Evolutionary conservation across 768 basidiomycete genomes (phyloP), one percentile per base, ranked within the genome.

Genomic region (Boletus rex-veris): DNA sequence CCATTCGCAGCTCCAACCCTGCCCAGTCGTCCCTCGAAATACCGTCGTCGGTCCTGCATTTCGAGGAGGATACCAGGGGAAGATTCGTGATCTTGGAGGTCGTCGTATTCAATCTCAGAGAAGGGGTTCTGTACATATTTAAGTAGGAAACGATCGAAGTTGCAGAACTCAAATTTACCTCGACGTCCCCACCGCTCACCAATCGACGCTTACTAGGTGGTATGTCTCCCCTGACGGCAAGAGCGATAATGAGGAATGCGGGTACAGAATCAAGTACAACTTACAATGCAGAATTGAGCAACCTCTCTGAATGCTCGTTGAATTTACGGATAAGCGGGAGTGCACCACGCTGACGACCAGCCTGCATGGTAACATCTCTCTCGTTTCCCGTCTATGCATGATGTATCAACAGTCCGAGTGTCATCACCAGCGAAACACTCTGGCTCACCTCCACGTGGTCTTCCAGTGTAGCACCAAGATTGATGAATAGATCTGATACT

Each of bases 251-350:
- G 21, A 44, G 24, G 15, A 40, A 53, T 2, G 33, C 7, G 26
- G 11, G 39, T 18, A 26, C 50, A 35, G 16, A 31, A 36, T 43
- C 60, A 69, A 7, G 3, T 16, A 14, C 8, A n/a, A 65, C 75
- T 61, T 64, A 89, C 90, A 92, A 63, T 5, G 89, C 86, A 40
- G 90, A 85, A 53, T 88, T 86, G 14, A 98, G 74, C 10, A 98
- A 74, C 59, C 93, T 75, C 61, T 96, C 92, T 1, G 93, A 97
- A 69, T 99, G 97, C 64, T 98, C 93, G 64, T 98, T 99, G 73
- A 99, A 98, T 67, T 95, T 90, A 45, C 96, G 81, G 59, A 99
- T 98, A 44, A 98, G 78, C 0, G 97, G 97, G 21, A 99, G 72
- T 12, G 91, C 89, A 35, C 86, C 88, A 46, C 85, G 80, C 68